Conservation (phyloP, 257 asterid genomes). For the Solanum pennellii region DNA sequence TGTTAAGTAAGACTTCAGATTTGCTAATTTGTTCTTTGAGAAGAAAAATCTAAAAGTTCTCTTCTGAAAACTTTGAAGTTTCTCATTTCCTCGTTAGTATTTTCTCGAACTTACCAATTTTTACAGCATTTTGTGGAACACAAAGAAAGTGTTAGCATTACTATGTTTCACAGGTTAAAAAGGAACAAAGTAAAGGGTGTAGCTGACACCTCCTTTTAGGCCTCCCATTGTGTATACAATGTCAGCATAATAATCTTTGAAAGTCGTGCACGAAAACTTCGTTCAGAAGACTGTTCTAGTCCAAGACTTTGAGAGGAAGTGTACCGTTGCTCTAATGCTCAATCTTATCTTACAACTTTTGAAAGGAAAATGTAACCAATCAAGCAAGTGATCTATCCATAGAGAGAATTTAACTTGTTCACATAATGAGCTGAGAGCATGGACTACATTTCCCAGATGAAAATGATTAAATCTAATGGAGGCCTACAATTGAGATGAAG, state of each 20-base stretch:
- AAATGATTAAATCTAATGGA: neutral
- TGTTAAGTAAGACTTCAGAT: neutral
- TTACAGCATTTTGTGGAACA: neutral
- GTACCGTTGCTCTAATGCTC: neutral
- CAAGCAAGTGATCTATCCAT: neutral
- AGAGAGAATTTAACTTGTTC: neutral
- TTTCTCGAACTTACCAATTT: neutral
- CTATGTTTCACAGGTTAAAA: neutral
- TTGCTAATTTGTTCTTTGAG: neutral
- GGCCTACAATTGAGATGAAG: neutral
- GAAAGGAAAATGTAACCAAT: neutral
- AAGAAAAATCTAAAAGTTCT: neutral
- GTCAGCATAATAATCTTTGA: neutral
- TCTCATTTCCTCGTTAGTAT: neutral
- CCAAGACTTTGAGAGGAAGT: neutral
- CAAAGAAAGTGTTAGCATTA: neutral
- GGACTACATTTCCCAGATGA: neutral
- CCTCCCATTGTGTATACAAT: neutral
- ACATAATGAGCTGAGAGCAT: neutral
- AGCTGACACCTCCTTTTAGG: neutral
- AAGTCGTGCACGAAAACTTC: neutral
- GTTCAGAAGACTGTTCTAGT: neutral
- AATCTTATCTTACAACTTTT: neutral
- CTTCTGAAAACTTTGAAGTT: neutral
- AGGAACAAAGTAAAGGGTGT: neutral